Percentiles rank a stretch among this genome's conserved stretches.
These are phyloP conservation scores for Prunus kanzakura DNA, from an alignment of 306 rosid genomes.

Conservation along the genomic window DNA sequence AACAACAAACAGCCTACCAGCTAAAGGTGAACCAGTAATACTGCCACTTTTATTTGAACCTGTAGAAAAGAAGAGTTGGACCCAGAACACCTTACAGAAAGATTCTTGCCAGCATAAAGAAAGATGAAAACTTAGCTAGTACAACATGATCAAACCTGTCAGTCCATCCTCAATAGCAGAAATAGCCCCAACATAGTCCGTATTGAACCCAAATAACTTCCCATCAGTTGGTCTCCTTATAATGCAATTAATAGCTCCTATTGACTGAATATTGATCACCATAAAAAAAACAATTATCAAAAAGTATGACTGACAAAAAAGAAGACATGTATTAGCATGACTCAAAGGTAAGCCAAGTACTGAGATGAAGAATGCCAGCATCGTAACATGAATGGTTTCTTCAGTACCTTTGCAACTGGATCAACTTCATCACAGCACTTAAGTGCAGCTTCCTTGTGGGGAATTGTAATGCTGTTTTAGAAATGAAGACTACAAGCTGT, in stretches of 20 bases:
- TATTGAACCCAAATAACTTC: constrained; percentile 79
- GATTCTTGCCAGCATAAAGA: constrained; percentile 15
- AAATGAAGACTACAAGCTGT: constrained; percentile 18
- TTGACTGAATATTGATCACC: constrained; percentile 44
- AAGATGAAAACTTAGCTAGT: not conserved
- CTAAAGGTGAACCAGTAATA: constrained; percentile 59
- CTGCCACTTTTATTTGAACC: constrained; percentile 40
- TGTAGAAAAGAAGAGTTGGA: constrained; percentile 21
- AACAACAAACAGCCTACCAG: constrained; percentile 81
- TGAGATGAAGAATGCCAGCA: not conserved
- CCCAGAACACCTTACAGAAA: constrained; percentile 11
- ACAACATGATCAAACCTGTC: constrained; percentile 48
- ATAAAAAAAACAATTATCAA: constrained; percentile 22
- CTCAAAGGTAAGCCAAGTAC: constrained; percentile 12
- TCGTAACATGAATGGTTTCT: constrained; percentile 10
- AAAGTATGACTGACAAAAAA: not conserved
- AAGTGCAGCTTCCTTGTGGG: constrained; percentile 82
- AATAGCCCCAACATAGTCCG: constrained; percentile 85
- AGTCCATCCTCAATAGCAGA: constrained; percentile 86
- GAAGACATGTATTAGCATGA: not conserved
- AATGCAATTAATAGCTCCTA: constrained; percentile 88
- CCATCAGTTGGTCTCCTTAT: constrained; percentile 77
- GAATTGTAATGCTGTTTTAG: constrained; percentile 66
- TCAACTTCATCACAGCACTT: constrained; percentile 86
- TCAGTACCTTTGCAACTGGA: constrained; percentile 84